Base-by-base conservation (phyloP, 371 early-diverging fungal genomes). In the Apophysomyces ossiformis region DNA sequence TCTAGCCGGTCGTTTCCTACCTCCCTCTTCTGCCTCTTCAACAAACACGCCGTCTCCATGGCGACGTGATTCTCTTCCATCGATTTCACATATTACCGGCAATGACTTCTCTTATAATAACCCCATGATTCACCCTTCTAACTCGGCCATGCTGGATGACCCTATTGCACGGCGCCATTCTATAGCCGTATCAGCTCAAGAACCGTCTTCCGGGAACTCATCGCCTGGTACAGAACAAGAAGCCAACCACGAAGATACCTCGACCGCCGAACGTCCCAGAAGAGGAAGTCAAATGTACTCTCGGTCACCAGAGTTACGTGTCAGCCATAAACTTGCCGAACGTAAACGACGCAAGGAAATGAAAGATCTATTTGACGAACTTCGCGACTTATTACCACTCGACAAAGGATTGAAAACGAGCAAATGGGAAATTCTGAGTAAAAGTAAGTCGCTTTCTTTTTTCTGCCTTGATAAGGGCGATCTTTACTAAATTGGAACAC, bases 361-460 rank as follows among this genome's bases (percentile, higher is more conserved):
- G 92, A 92, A 92, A 61, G 89, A 89, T 39, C 76, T 93, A 16
- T 93, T 93, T 82, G 93, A 93, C 69, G 87, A 89, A 58, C 79
- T 93, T 16, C 81, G 90, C 37, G 89, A 85, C 44, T 71, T 84
- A 32, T 74, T 92, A 64, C 92, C 93, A 2, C 81, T 87, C 6
- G 89, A 91, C 68, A 85, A 85, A 56, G 85, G 83, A 43, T 75
- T 89, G 50, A 89, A 90, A 62, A 84, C 89, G 26, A 89, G 89
- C 73, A 93, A 93, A 72, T 91, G 92, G 91, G 93, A 93, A 74
- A 86, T 91, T 37, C 70, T 93, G 45, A 88, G 85, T 64, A 91
- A 92, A 87, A 88, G 85, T 81, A 79, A 63, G 54, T 11, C 54
- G 16, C 9, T 50, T 50, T 50, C 16, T 21, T 7, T 26, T 50